Evolutionary conservation across 805 yeast genomes (phyloP).

Genomic region (Phaffomyces thermotolerans): DNA sequence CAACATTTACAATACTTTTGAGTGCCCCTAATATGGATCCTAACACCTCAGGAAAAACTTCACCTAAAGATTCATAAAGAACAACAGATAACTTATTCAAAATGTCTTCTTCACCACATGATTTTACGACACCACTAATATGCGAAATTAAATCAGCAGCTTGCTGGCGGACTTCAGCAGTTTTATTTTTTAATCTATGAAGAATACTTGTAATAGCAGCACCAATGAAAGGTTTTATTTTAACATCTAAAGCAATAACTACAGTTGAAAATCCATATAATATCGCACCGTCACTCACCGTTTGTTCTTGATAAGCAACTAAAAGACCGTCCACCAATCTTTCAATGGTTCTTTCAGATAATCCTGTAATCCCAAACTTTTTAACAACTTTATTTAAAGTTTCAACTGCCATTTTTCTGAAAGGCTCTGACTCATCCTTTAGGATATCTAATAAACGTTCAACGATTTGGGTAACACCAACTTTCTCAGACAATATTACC

Average conservation of each 20-base stretch:
- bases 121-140: slow-evolving; percentile 57
- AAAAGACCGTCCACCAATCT: slow-evolving; percentile 73
- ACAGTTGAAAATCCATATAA: slow-evolving; percentile 60
- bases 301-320: slow-evolving; percentile 76
- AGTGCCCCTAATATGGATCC: slow-evolving; percentile 79
- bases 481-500: slow-evolving; percentile 52
- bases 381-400: slow-evolving; percentile 52
- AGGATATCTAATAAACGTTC: slow-evolving; percentile 50
- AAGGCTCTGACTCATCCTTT: slow-evolving; percentile 78
- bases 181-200: slow-evolving; percentile 64
- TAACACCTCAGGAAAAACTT: slow-evolving; percentile 86
- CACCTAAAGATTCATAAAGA: slow-evolving; percentile 87
- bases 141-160: slow-evolving; percentile 71
- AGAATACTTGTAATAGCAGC: slow-evolving; percentile 66
- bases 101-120: slow-evolving; percentile 57
- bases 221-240: slow-evolving; percentile 66
- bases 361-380: slow-evolving; percentile 46
- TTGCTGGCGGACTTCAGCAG: slow-evolving; percentile 69
- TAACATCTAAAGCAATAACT: slow-evolving; percentile 49
- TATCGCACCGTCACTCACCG: slow-evolving; percentile 45
- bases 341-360: slow-evolving; percentile 53
- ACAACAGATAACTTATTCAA: slow-evolving; percentile 65
- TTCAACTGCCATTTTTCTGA: slow-evolving; percentile 71
- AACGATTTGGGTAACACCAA: slow-evolving; percentile 57
- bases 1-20: slow-evolving; percentile 48